These are phyloP conservation scores for Ceratobasidium sp. DNA, from an alignment of 1,284 basidiomycete genomes.

Conservation along the genomic window DNA sequence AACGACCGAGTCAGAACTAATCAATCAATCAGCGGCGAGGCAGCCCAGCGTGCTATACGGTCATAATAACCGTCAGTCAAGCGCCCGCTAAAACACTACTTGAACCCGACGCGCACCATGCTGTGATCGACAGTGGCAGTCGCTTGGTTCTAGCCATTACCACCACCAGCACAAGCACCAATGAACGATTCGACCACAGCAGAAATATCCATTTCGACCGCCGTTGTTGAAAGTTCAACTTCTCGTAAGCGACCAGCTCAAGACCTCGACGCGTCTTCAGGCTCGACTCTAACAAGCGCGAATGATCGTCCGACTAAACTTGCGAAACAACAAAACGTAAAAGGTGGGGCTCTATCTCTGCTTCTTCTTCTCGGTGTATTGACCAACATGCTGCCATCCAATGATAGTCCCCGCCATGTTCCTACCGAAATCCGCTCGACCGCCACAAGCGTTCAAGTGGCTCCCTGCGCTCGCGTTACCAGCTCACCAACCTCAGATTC, in stretches of 20 bases:
- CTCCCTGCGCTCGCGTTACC: slow-evolving; percentile 7
- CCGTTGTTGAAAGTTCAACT: neutral
- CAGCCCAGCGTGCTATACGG: neutral
- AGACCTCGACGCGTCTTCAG: neutral
- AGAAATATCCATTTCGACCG: neutral
- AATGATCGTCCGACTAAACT: slow-evolving; percentile 3
- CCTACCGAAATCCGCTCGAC: neutral
- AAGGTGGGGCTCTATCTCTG: neutral
- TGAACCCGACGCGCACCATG: neutral
- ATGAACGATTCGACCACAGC: neutral
- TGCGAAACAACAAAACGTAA: slow-evolving; percentile 6
- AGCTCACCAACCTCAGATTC: neutral
- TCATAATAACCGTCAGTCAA: slow-evolving; percentile 2
- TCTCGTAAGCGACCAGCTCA: slow-evolving; percentile 16
- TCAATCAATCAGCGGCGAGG: neutral
- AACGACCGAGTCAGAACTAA: neutral
- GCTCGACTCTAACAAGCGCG: neutral
- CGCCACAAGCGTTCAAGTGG: slow-evolving; percentile 22
- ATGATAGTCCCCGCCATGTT: neutral
- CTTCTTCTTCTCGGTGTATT: neutral
- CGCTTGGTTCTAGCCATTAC: neutral
- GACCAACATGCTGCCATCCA: neutral
- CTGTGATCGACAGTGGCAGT: neutral
- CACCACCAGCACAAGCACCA: neutral
- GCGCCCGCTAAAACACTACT: neutral